Conservation (phyloP, 768 basidiomycete genomes). For the Boletus barrowsii region DNA sequence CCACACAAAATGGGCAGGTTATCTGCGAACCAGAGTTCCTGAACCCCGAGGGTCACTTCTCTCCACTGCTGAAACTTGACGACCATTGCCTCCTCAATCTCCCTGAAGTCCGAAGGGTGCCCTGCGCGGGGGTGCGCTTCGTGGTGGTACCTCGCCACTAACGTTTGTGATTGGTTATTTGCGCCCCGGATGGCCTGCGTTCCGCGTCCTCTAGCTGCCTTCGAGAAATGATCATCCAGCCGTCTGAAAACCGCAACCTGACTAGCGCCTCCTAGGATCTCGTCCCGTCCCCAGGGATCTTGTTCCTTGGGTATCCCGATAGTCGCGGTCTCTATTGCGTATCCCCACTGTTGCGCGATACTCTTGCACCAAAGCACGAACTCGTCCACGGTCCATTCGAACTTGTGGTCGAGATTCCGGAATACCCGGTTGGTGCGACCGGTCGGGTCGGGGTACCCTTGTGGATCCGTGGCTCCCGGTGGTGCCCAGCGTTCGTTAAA, state of each 20-base stretch:
- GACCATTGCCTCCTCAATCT: conserved; percentile 50
- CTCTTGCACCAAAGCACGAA: conserved; percentile 61
- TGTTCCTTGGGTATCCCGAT: conserved; percentile 57
- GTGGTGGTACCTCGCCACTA: conserved; percentile 50
- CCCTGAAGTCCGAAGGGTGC: conserved; percentile 39
- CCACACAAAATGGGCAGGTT: conserved; percentile 33
- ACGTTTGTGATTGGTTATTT: conserved; percentile 37
- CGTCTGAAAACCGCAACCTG: conserved; percentile 64
- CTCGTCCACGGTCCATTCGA: conserved; percentile 83
- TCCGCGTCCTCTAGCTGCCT: conserved; percentile 27
- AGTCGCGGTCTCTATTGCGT: conserved; percentile 55
- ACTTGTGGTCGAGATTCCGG: conserved; percentile 82
- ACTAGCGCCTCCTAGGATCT: conserved; percentile 59
- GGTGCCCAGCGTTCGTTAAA: conserved; percentile 76
- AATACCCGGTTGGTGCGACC: conserved; percentile 70
- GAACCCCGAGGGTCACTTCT: conserved; percentile 43
- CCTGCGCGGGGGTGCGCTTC: conserved; percentile 46
- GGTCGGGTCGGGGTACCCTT: conserved; percentile 72
- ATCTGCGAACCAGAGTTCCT: conserved; percentile 48
- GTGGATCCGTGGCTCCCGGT: conserved; percentile 42
- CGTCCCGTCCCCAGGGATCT: conserved; percentile 75
- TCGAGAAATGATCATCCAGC: conserved; percentile 35
- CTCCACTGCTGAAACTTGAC: conserved; percentile 53
- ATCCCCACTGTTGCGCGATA: conserved; percentile 67
- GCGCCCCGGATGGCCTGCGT: conserved; percentile 3